Percentiles rank a stretch among this genome's conserved stretches.
Evolutionary conservation across 2,329 filamentous ascomycete species (phyloP).

Genomic region (Ascochyta koolunga): DNA sequence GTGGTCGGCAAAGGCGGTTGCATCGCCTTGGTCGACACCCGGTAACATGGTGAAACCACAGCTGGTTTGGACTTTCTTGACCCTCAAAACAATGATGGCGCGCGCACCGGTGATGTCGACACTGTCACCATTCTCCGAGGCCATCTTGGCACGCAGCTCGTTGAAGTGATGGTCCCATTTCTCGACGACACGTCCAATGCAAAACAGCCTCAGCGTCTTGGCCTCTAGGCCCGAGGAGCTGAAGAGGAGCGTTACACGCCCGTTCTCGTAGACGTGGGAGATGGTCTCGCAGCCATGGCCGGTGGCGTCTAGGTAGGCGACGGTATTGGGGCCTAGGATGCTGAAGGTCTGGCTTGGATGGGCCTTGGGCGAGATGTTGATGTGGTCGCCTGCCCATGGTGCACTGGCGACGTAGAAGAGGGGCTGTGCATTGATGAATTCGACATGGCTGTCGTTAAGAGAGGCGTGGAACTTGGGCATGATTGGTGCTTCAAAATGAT

Average conservation of each 20-base stretch:
- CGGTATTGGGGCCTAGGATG: constrained; percentile 63
- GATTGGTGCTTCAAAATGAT: constrained; percentile 1
- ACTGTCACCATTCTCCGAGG: constrained; percentile 33
- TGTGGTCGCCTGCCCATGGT: constrained; percentile 68
- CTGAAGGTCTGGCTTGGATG: constrained; percentile 67
- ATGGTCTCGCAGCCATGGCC: constrained; percentile 80
- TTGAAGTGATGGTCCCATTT: constrained; percentile 56
- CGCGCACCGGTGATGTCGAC: constrained; percentile 43
- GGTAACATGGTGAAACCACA: constrained; percentile 70
- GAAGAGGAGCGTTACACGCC: constrained; percentile 76
- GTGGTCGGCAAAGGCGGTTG: constrained; percentile 31
- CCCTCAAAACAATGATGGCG: constrained; percentile 65
- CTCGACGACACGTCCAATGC: constrained; percentile 65
- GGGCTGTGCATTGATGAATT: constrained; percentile 70
- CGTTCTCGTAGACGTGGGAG: constrained; percentile 77
- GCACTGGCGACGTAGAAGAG: constrained; percentile 79
- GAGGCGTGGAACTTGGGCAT: constrained; percentile 67
- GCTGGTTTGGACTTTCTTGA: constrained; percentile 68
- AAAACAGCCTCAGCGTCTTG: constrained; percentile 70
- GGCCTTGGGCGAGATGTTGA: constrained; percentile 81
- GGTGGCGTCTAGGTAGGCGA: constrained; percentile 74
- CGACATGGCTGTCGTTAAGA: constrained; percentile 61
- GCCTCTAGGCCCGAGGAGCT: constrained; percentile 66
- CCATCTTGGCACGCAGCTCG: constrained; percentile 52
- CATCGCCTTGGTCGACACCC: constrained; percentile 19